A percentile compares a stretch with the other conserved stretches of the same genome.
Conservation (phyloP, 768 basidiomycete genomes). For the Termitomyces sp. region DNA sequence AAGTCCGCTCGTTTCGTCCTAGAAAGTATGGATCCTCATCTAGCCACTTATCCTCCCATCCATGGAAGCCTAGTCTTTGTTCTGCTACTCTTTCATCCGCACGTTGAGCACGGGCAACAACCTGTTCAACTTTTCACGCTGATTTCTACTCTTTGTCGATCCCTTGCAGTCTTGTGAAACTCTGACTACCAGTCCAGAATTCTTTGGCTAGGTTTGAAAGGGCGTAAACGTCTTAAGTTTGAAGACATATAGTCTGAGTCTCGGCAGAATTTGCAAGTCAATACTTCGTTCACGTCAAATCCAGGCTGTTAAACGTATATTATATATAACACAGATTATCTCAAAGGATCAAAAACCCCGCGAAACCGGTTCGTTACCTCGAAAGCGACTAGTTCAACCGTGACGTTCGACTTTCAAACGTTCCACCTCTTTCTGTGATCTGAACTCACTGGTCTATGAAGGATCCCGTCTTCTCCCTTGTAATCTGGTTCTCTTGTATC, state of each 20-base stretch:
- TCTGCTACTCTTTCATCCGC: slow-evolving; percentile 47
- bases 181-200: slow-evolving; percentile 41
- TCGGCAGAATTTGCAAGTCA: slow-evolving; percentile 47
- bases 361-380: slow-evolving; percentile 44
- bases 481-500: slow-evolving; percentile 43
- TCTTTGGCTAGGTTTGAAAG: slow-evolving; percentile 40
- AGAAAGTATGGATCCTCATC: slow-evolving; percentile 50
- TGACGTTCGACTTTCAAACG: background rate
- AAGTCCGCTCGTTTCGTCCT: slow-evolving; percentile 27
- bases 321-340: slow-evolving; percentile 36
- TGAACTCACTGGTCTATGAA: slow-evolving; percentile 42
- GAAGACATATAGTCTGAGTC: slow-evolving; percentile 48
- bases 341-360: slow-evolving; percentile 49
- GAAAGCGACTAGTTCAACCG: slow-evolving; percentile 33
- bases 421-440: background rate
- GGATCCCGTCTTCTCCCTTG: slow-evolving; percentile 38
- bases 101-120: slow-evolving; percentile 38
- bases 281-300: slow-evolving; percentile 40
- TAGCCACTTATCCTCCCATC: slow-evolving; percentile 45
- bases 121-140: slow-evolving; percentile 35
- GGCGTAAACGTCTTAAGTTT: slow-evolving; percentile 52
- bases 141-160: slow-evolving; percentile 38
- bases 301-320: slow-evolving; percentile 29
- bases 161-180: slow-evolving; percentile 35
- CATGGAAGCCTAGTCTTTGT: slow-evolving; percentile 36